phyloP scores from a whole-genome alignment of 2,329 filamentous ascomycete genomes.

The Ceratocystis huliohia region DNA sequence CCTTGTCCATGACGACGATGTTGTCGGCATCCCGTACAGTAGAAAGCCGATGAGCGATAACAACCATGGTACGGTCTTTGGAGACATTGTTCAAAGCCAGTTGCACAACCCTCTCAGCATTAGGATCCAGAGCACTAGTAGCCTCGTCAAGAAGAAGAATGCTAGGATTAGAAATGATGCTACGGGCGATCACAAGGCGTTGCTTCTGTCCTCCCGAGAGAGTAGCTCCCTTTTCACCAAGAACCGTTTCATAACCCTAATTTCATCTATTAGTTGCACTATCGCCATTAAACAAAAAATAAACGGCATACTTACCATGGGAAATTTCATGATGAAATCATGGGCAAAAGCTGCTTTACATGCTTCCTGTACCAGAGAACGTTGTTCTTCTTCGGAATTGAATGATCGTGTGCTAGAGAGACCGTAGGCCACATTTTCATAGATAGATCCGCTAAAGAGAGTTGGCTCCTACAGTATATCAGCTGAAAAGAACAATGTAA shows the following conservation, averaged over 20 bases:
- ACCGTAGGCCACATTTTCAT: slow-evolving; percentile 40
- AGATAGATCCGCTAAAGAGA: slow-evolving; percentile 40
- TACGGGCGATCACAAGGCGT: slow-evolving; percentile 52
- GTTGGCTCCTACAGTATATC: slow-evolving; percentile 35
- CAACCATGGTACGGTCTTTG: slow-evolving; percentile 48
- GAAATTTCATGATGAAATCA: slow-evolving; percentile 40
- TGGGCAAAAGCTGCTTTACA: slow-evolving; percentile 40
- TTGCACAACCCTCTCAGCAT: slow-evolving; percentile 41
- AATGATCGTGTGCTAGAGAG: slow-evolving; percentile 31
- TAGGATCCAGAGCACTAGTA: slow-evolving; percentile 44
- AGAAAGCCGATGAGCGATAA: slow-evolving; percentile 50
- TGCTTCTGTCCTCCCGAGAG: slow-evolving; percentile 57
- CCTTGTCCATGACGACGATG: slow-evolving; percentile 51
- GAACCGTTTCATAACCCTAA: slow-evolving; percentile 45
- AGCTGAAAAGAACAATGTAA: background rate
- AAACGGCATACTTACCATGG: slow-evolving; percentile 25
- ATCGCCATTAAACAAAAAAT: background rate
- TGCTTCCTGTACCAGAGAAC: slow-evolving; percentile 34
- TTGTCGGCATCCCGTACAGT: slow-evolving; percentile 50
- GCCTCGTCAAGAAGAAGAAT: slow-evolving; percentile 59
- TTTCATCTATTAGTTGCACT: background rate
- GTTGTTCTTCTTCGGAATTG: slow-evolving; percentile 33
- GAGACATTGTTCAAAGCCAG: slow-evolving; percentile 42
- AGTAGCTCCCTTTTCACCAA: slow-evolving; percentile 52
- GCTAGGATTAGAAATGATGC: slow-evolving; percentile 49